Base-by-base conservation (phyloP, 1,284 basidiomycete species). In the Rhodotorula mucilaginosa region DNA sequence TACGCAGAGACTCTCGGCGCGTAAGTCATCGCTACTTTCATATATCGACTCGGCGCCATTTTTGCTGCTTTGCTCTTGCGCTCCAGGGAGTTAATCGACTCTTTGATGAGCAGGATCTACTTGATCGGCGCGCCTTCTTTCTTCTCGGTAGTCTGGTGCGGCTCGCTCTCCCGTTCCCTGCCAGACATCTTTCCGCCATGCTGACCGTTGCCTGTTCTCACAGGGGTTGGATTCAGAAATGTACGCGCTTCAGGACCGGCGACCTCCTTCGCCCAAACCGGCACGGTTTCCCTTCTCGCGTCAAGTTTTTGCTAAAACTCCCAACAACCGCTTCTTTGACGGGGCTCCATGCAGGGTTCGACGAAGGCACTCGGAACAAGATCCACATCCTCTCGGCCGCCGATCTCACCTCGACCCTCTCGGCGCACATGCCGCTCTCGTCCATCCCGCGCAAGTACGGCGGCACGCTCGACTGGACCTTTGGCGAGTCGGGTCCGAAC, bases 61-160 rank as follows among this genome's bases (percentile, higher is more conserved):
- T 26, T 63, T 71, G 10, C 26, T 29, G n/a, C 13, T 34, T 21
- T 48, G n/a, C 13, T 13, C 23, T 56, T 31, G 23, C 47, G 26
- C 23, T 7, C 23, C 7, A 5, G 18, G 19, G 29, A n/a, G 26
- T 21, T 13, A 13, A 56, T 10, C 61, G 44, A 51, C 46, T 29
- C 0, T 16, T 13, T 31, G n/a, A 4, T 5, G 16, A 23, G 59
- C 62, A 64, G 62, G 48, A 77, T 78, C 73, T 87, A 84, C 31
- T 82, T 92, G 66, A 87, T 92, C 58, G 91, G 91, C 72, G 87
- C 89, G 0, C 90, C 90, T 0, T 82, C 86, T 0, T 92, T 90
- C 82, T 91, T 91, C 52, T 57, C 62, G 13, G 60, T 57, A 7
- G 63, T 66, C 1, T 58, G 65, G 54, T 56, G 13, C 26, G 54